Evolutionary conservation across 768 basidiomycete species (phyloP).

Genomic region (Fomitopsis pulvina): DNA sequence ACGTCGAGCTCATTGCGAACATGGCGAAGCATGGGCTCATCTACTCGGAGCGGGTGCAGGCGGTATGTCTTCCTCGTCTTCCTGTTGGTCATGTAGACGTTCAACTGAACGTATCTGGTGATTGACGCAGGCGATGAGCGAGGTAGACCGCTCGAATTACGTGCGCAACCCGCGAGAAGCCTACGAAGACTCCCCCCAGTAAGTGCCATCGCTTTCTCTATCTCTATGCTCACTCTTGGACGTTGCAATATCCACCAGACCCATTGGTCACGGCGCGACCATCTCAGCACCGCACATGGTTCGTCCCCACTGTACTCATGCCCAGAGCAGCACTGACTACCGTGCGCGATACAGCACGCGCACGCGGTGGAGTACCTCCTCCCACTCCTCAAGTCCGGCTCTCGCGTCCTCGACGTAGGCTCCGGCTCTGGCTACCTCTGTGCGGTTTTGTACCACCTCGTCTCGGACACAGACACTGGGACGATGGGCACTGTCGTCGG

Average conservation of each 20-base stretch:
- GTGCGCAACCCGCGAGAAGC: constrained; percentile 30
- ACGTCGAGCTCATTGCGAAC: constrained; percentile 68
- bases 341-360: constrained; percentile 52
- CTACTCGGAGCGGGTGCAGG: constrained; percentile 43
- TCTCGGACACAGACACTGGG: constrained; percentile 24
- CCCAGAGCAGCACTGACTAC: not conserved
- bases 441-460: constrained; percentile 77
- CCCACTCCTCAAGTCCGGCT: constrained; percentile 60
- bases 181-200: constrained; percentile 49
- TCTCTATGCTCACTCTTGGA: not conserved
- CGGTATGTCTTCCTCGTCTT: constrained; percentile 42
- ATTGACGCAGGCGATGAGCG: constrained; percentile 34
- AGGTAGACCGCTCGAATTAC: constrained; percentile 42
- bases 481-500: constrained; percentile 67
- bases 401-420: constrained; percentile 83
- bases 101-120: not conserved
- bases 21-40: constrained; percentile 50
- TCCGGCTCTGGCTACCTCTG: constrained; percentile 82
- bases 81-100: not conserved
- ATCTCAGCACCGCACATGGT: constrained; percentile 98
- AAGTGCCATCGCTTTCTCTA: constrained; percentile 2
- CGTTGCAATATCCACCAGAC: constrained; percentile 2
- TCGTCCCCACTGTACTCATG: constrained; percentile 2
- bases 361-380: constrained; percentile 77
- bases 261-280: constrained; percentile 83